Base-by-base conservation (phyloP, 345 rosid genomes). In the Gossypium anomalum region DNA sequence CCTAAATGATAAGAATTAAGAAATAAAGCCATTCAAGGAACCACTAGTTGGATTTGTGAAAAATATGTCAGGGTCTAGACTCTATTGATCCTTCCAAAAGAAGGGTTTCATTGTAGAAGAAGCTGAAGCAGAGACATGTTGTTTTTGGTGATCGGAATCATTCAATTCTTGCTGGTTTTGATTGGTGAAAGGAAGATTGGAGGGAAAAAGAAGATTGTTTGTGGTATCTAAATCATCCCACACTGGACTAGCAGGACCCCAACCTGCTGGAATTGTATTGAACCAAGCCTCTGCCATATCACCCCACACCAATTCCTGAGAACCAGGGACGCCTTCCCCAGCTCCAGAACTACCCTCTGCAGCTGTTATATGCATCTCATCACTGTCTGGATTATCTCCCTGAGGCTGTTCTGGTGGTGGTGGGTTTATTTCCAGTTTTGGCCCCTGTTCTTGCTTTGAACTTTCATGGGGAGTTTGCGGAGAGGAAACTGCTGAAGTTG, bases 191-290 rank as follows among this genome's bases (percentile, higher is more conserved):
- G 88, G 89, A 69, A 89, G 84, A 14, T 84, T 83, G 49, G 90
- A 84, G 57, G 80, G 87, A 27, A 87, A 43, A 7, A 87, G 76
- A 52, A 87, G 82, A 79, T 83, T 84, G 80, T 85, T 83, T 41
- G 72, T 67, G 25, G 84, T 72, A 72, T 92, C 97, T 75, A 95
- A 79, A 81, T 94, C 97, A 82, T 94, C 98, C 98, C 98, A 94
- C 1, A 94, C 93, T 16, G 98, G 84, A 76, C 97, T 92, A n/a
- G 88, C 98, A 16, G 97, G 97, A 57, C 94, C 97, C 97, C 97
- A 92, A 70, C 91, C 97, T 27, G 85, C 85, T 20, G 90, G 92
- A 75, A 92, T 89, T 45, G 96, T 87, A 86, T 86, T 88, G 83
- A 87, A 83, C 97, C 98, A 94, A 67, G 87, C 90, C 56, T 90